These are phyloP conservation scores for Lentinula boryana DNA, from an alignment of 768 basidiomycete genomes.

Conservation along the genomic window DNA sequence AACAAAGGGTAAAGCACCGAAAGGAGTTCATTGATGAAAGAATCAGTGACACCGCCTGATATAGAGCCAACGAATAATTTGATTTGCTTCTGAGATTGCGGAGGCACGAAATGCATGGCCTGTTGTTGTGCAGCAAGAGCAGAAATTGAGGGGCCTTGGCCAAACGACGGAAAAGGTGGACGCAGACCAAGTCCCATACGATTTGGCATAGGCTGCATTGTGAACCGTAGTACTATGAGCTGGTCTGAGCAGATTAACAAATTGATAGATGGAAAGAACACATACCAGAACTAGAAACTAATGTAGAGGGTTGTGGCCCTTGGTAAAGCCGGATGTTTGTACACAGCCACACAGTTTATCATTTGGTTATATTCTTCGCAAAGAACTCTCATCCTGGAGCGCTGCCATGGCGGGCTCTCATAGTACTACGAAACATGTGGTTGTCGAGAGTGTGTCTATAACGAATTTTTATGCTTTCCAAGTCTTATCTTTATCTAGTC, in stretches of 20 bases:
- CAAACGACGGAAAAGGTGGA: conserved; percentile 81
- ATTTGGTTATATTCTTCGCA: not conserved
- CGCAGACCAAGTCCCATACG: conserved; percentile 85
- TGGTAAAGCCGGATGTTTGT: not conserved
- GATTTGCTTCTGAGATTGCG: conserved; percentile 63
- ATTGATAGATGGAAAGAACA: not conserved
- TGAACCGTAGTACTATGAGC: conserved; percentile 1
- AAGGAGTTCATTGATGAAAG: conserved; percentile 73
- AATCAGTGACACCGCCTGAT: conserved; percentile 85
- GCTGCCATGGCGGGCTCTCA: conserved; percentile 4
- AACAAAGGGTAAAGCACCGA: conserved; percentile 36
- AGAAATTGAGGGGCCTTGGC: conserved; percentile 88
- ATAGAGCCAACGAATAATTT: conserved; percentile 93
- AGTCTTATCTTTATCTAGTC: conserved; percentile 18
- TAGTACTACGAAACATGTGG: not conserved
- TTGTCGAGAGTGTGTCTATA: not conserved
- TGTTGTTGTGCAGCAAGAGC: conserved; percentile 86
- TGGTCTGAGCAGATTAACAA: not conserved
- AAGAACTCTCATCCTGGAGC: too few species aligned
- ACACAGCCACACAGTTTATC: not conserved
- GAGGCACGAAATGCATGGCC: conserved; percentile 59
- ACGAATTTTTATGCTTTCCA: not conserved
- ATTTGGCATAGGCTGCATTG: conserved; percentile 67
- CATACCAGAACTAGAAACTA: not conserved
- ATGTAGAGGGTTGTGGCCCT: not conserved